A percentile compares a stretch with the other conserved stretches of the same genome.
Evolutionary conservation across 2,329 filamentous ascomycete species (phyloP).

Genomic region (Fusarium cyanostomum): DNA sequence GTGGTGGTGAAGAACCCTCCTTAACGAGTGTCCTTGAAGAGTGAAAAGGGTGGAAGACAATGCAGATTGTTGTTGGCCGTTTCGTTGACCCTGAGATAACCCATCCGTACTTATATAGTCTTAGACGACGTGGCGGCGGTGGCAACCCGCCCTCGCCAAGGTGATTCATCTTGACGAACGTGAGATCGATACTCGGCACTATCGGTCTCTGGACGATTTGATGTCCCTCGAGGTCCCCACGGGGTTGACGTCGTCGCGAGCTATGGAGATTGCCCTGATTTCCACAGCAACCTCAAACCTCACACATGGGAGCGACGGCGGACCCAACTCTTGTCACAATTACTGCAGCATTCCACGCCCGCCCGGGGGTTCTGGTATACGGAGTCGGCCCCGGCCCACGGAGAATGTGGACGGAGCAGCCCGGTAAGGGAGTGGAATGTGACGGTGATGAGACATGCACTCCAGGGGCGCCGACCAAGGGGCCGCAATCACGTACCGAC

Average conservation of each 20-base stretch:
- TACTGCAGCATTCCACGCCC: conserved; percentile 37
- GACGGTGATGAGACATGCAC: conserved; percentile 33
- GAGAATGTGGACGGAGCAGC: conserved; percentile 39
- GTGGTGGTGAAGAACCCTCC: conserved; percentile 13
- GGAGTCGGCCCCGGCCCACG: conserved; percentile 34
- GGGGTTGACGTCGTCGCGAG: conserved; percentile 20
- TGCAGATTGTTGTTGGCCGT: conserved; percentile 29
- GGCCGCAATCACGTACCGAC: conserved; percentile 17
- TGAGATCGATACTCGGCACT: conserved; percentile 18
- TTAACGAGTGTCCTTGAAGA: neutral
- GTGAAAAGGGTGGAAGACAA: conserved; percentile 18
- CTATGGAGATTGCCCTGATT: conserved; percentile 29
- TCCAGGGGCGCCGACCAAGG: conserved; percentile 9
- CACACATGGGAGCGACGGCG: conserved; percentile 10
- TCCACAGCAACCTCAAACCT: conserved; percentile 33
- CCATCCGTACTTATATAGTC: conserved; percentile 32
- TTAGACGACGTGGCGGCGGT: conserved; percentile 22
- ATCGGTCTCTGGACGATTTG: conserved; percentile 13
- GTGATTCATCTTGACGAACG: conserved; percentile 25
- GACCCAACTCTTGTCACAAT: conserved; percentile 24
- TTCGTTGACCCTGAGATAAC: conserved; percentile 34
- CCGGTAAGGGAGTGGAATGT: conserved; percentile 35
- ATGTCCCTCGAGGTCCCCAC: conserved; percentile 13
- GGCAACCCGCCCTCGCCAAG: conserved; percentile 22
- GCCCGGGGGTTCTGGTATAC: conserved; percentile 21